Percentiles rank a stretch among this genome's conserved stretches.
These are phyloP conservation scores for Coniferiporia sulphurascens DNA, from an alignment of 1,284 basidiomycete species.

Conservation along the genomic window DNA sequence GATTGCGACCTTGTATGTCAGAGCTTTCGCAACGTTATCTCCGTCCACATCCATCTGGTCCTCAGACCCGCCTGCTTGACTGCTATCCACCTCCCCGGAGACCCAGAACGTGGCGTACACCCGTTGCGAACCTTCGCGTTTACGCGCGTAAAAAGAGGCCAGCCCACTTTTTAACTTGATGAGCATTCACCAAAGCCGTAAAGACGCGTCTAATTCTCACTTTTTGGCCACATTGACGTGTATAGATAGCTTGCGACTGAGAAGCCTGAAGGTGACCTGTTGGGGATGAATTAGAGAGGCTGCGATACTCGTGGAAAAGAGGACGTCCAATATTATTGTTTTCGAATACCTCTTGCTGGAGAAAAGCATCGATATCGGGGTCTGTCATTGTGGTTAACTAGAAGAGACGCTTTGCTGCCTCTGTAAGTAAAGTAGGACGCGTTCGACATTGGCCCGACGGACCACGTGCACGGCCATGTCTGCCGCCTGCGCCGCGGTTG, in stretches of 20 bases:
- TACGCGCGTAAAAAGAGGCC: slow-evolving; percentile 46
- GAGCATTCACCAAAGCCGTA: background rate
- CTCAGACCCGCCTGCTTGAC: slow-evolving; percentile 23
- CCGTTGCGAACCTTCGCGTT: slow-evolving; percentile 34
- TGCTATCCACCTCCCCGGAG: slow-evolving; percentile 42
- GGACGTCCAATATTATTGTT: slow-evolving; percentile 55
- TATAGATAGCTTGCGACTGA: slow-evolving; percentile 61
- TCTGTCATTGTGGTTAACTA: slow-evolving; percentile 36
- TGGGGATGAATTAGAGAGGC: slow-evolving; percentile 2
- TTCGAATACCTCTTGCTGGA: slow-evolving; percentile 59
- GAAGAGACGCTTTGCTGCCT: background rate
- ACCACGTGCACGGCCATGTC: no score
- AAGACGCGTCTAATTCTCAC: slow-evolving; percentile 33
- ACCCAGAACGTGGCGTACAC: slow-evolving; percentile 64
- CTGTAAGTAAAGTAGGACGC: background rate
- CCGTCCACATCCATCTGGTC: slow-evolving; percentile 40
- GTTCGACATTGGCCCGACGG: background rate
- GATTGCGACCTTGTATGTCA: slow-evolving; percentile 42
- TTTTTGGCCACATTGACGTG: slow-evolving; percentile 73
- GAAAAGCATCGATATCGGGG: slow-evolving; percentile 43
- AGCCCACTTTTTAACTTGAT: slow-evolving; percentile 45
- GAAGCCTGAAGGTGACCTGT: slow-evolving; percentile 69
- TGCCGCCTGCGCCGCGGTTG: no score
- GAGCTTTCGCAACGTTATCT: slow-evolving; percentile 35
- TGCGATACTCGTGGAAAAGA: background rate